These are phyloP conservation scores for Trifolium dubium DNA, from an alignment of 306 rosid species.

Conservation along the genomic window DNA sequence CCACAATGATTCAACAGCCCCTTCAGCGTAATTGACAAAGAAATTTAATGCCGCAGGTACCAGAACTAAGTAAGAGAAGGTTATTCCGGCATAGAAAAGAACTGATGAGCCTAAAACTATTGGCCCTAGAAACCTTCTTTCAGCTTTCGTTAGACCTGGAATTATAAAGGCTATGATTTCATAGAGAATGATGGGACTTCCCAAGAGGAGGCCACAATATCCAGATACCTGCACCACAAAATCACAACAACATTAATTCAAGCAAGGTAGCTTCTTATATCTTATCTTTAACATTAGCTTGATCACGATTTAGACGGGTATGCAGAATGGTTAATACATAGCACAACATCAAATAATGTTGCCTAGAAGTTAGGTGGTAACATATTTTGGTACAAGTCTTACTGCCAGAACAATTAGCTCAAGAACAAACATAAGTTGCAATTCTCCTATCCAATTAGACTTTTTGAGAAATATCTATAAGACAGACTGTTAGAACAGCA, in stretches of 20 bases:
- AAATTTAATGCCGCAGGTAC: slow-evolving; percentile 93
- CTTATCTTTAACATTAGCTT: not conserved
- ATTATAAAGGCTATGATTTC: slow-evolving; percentile 91
- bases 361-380: not conserved
- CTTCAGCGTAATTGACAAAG: slow-evolving; percentile 88
- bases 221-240: slow-evolving; percentile 84
- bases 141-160: slow-evolving; percentile 85
- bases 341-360: slow-evolving; percentile 30
- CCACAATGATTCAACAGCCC: slow-evolving; percentile 95
- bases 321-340: slow-evolving; percentile 4
- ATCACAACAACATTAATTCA: slow-evolving; percentile 32
- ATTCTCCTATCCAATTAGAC: no score
- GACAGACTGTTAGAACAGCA: no score
- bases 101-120: slow-evolving; percentile 92
- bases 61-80: slow-evolving; percentile 81
- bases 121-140: slow-evolving; percentile 89
- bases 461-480: no score
- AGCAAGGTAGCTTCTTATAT: slow-evolving; percentile 7
- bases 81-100: slow-evolving; percentile 89
- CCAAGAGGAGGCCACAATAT: slow-evolving; percentile 89
- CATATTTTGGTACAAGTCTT: slow-evolving; percentile 17
- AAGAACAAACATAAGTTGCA: no score
- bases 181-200: slow-evolving; percentile 92
- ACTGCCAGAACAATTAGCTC: no score
- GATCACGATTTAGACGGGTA: slow-evolving; percentile 15